These are phyloP conservation scores for Arthrobotrys pseudoclavata DNA, from an alignment of 2,329 filamentous ascomycete species.

Conservation along the genomic window DNA sequence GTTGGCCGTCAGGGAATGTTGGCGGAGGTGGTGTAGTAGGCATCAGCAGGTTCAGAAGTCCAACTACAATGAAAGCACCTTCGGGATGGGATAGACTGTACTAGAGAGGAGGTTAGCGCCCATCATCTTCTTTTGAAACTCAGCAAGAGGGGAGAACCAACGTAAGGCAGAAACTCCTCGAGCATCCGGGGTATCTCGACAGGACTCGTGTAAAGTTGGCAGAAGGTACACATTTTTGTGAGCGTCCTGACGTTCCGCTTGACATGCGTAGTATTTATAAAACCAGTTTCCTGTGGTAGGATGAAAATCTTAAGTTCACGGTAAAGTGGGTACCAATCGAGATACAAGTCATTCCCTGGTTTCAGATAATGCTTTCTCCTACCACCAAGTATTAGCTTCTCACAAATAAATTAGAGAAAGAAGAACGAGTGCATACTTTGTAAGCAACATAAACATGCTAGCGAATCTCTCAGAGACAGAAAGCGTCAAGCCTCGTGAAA, in stretches of 20 bases:
- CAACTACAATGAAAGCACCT: constrained; percentile 92
- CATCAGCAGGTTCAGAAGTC: constrained; percentile 85
- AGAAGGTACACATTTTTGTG: constrained; percentile 89
- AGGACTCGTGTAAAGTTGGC: constrained; percentile 93
- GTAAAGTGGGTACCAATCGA: constrained; percentile 95
- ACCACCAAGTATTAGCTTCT: constrained; percentile 61
- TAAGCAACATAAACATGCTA: constrained; percentile 94
- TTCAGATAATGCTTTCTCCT: constrained; percentile 96
- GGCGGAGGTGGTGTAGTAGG: constrained; percentile 84
- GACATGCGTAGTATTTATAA: constrained; percentile 74
- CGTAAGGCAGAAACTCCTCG: constrained; percentile 80
- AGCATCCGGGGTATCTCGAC: constrained; percentile 84
- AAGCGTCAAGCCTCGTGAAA: constrained; percentile 89
- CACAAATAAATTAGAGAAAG: constrained; percentile 18
- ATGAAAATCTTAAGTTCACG: constrained; percentile 92
- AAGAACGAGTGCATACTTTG: constrained; percentile 75
- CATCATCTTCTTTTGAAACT: not conserved
- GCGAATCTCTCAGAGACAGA: constrained; percentile 88
- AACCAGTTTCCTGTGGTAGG: constrained; percentile 81
- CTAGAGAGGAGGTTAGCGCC: constrained; percentile 65
- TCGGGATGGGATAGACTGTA: constrained; percentile 95
- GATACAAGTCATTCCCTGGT: constrained; percentile 85
- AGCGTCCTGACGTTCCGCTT: constrained; percentile 80
- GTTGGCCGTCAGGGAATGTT: constrained; percentile 80
- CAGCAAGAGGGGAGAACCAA: constrained; percentile 66